Conservation (phyloP, 164 flowering plant genomes). For the Magnolia officinalis region DNA sequence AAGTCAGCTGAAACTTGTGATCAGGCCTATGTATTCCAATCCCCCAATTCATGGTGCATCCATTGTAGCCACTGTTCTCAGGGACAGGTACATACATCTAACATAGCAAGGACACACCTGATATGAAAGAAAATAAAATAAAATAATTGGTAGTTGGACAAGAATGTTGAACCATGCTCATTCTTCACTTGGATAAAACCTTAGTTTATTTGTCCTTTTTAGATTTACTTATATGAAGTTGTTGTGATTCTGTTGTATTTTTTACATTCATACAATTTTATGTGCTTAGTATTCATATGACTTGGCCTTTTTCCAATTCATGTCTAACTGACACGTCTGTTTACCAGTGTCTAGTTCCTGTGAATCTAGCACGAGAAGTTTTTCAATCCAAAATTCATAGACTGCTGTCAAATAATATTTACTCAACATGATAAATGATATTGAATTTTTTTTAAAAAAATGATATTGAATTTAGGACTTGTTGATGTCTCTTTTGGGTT, state of each 20-base stretch:
- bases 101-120: neutral
- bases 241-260: neutral
- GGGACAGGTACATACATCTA: slow-evolving; percentile 52
- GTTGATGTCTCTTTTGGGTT: no score
- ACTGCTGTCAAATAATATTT: neutral
- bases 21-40: slow-evolving; percentile 97
- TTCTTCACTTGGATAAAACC: neutral
- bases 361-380: no score
- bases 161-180: neutral
- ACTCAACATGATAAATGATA: neutral
- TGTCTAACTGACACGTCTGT: neutral
- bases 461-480: no score
- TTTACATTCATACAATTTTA: neutral
- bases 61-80: slow-evolving; percentile 87
- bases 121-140: neutral
- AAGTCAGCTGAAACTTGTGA: slow-evolving; percentile 96
- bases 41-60: slow-evolving; percentile 99
- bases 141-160: neutral
- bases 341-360: neutral
- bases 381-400: neutral
- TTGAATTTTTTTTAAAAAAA: no score
- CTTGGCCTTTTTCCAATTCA: neutral
- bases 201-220: neutral
- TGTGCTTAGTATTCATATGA: neutral
- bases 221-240: neutral